Evolutionary conservation across 2,329 filamentous ascomycete species (phyloP).

Genomic region (Talaromyces sp.): DNA sequence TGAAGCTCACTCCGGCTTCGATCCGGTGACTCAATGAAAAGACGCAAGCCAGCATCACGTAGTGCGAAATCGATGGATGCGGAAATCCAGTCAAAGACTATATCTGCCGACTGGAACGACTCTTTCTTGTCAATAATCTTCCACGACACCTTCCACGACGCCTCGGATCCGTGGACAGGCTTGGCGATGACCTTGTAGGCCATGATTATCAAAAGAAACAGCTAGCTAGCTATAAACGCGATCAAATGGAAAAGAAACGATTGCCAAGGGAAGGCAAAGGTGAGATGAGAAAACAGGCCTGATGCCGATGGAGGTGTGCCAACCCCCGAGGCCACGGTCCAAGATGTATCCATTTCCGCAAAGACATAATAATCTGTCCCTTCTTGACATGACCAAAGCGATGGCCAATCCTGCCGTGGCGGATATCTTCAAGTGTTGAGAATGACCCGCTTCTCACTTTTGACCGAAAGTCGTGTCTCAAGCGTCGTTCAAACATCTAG

Average conservation of each 20-base stretch:
- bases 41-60: not conserved
- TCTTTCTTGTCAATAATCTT: not conserved
- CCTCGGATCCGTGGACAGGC: not conserved
- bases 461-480: no score
- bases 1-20: not conserved
- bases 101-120: not conserved
- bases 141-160: not conserved
- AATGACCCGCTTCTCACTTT: no score
- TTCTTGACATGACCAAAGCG: no score
- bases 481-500: not conserved
- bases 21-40: not conserved
- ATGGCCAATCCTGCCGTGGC: not conserved
- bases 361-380: no score
- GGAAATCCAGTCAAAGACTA: not conserved
- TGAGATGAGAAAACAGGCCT: not conserved
- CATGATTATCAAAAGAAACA: not conserved
- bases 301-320: no score
- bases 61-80: not conserved
- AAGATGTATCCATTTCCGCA: no score
- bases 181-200: not conserved
- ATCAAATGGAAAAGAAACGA: not conserved
- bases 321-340: no score
- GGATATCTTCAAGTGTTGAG: not conserved
- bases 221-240: not conserved
- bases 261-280: not conserved